Evolutionary conservation across 1,139 yeast genomes (phyloP), one percentile per base, ranked within the genome.

Genomic region (Lodderomyces metapsilosis): DNA sequence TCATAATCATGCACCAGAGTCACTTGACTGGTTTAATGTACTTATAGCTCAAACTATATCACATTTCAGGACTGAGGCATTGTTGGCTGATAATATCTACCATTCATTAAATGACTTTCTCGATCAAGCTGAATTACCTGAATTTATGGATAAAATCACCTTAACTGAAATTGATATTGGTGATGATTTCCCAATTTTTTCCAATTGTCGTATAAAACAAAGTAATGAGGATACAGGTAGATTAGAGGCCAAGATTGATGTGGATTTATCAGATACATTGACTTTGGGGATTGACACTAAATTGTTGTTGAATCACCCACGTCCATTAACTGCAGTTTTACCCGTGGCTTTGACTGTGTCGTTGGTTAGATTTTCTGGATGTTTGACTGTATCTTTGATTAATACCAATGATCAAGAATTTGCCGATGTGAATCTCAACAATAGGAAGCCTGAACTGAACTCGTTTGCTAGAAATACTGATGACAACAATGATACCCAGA

Each of bases 11-110:
- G 71, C 84, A 2, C 78, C 97, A 0, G 99, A 92, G 65, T 84
- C 96, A 0, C 67, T 92, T 43, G 98, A 92, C 61, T 92, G 99
- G 98, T 88, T 92, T 59, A 92, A 92, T 54, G 98, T 92, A 1
- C 69, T 92, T 37, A 77, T 92, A 17, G 98, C 97, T 0, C 98
- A 94, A 58, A 84, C 91, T 4, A 83, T 92, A 18, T 80, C 88
- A 17, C 96, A 91, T 52, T 75, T 89, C 46, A 74, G 99, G 45
- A 76, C 82, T 16, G 98, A 92, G 58, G 98, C 98, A 0, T 65
- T 88, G 45, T 72, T 78, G 40, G 80, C 89, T 36, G 95, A 92
- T 60, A 89, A 89, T 57, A 84, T 94, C 24, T 80, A 89, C 45
- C 84, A 85, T 50, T 82, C 91, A 2, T 67, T 92, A 42, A 82